Evolutionary conservation across 1,284 basidiomycete species (phyloP).

Genomic region (Trametes hirsuta): DNA sequence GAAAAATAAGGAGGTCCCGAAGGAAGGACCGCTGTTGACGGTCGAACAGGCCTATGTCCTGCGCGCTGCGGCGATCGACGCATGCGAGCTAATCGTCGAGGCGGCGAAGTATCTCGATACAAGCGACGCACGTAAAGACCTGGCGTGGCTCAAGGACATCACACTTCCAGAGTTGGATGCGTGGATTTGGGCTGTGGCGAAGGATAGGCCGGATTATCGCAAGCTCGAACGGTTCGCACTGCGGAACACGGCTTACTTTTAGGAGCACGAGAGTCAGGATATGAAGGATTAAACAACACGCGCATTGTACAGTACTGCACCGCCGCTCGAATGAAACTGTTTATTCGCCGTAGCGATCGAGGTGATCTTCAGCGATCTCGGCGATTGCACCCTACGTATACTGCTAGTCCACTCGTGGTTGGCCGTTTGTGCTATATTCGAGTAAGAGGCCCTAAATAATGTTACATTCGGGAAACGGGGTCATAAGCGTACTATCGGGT

Average conservation of each 20-base stretch:
- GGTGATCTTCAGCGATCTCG: no score
- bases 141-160: constrained; percentile 59
- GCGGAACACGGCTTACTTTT: constrained; percentile 69
- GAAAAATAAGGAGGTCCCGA: constrained; percentile 36
- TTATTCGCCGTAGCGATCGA: no score
- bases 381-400: no score
- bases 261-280: not conserved
- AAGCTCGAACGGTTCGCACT: constrained; percentile 64
- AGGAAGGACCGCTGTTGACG: constrained; percentile 67
- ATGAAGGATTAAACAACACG: not conserved
- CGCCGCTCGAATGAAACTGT: no score
- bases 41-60: constrained; percentile 70
- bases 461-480: not conserved
- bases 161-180: constrained; percentile 65
- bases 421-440: no score
- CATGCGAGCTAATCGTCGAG: constrained; percentile 69
- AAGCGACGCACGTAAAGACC: constrained; percentile 25
- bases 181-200: constrained; percentile 80
- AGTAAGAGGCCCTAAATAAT: not conserved
- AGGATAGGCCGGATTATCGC: constrained; percentile 72
- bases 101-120: constrained; percentile 49
- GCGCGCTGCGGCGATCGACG: constrained; percentile 79
- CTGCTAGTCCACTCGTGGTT: no score
- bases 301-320: not conserved
- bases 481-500: constrained; percentile 5